Evolutionary conservation across 2,329 filamentous ascomycete species (phyloP).

Genomic region (Xylaria hypoxylon): DNA sequence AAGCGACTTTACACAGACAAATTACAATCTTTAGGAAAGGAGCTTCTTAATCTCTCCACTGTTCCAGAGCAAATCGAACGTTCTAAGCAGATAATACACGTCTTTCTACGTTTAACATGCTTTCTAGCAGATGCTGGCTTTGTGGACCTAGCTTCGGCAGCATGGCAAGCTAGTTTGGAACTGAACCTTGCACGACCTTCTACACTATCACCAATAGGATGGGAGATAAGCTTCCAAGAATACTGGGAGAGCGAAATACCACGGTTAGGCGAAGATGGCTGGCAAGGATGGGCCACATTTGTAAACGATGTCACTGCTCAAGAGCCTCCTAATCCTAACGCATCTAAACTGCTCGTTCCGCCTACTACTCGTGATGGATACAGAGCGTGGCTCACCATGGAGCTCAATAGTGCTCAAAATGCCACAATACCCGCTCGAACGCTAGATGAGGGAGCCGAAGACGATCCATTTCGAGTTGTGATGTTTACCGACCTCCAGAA

Average conservation of each 20-base stretch:
- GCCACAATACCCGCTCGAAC: conserved; percentile 76
- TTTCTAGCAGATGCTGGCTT: conserved; percentile 84
- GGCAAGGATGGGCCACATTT: conserved; percentile 77
- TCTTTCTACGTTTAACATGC: conserved; percentile 79
- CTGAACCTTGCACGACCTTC: conserved; percentile 71
- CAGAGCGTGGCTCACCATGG: conserved; percentile 65
- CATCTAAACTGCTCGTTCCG: conserved; percentile 37
- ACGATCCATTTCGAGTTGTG: conserved; percentile 85
- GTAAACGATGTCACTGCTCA: conserved; percentile 52
- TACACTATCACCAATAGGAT: conserved; percentile 44
- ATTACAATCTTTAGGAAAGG: conserved; percentile 56
- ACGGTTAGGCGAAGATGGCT: conserved; percentile 78
- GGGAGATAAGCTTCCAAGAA: conserved; percentile 64
- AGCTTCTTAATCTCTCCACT: conserved; percentile 26
- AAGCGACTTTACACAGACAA: conserved; percentile 70
- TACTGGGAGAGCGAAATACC: conserved; percentile 91
- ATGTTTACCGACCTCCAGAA: conserved; percentile 81
- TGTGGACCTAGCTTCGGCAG: conserved; percentile 77
- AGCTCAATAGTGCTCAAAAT: conserved; percentile 61
- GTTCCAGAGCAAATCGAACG: conserved; percentile 30
- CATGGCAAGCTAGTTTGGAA: conserved; percentile 88
- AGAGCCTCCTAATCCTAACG: conserved; percentile 57
- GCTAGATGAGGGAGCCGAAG: conserved; percentile 78
- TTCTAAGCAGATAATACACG: conserved; percentile 68
- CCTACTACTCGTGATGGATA: conserved; percentile 59